phyloP scores from a whole-genome alignment of 345 rosid species.

The Salix dunnii region DNA sequence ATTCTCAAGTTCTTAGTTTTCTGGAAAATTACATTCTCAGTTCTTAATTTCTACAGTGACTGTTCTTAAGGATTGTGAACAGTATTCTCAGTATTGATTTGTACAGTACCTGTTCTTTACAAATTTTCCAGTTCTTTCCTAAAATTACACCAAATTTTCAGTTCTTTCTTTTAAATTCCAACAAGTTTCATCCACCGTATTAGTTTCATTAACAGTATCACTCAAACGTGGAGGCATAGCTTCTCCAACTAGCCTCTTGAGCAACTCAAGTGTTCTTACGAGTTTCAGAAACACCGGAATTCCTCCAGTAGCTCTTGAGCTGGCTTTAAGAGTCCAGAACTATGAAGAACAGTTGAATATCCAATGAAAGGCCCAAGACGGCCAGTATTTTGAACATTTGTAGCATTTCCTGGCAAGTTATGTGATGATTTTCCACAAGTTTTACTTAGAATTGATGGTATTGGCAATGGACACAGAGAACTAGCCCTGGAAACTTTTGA shows the following conservation, averaged over 20 bases:
- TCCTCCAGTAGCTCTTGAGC: constrained; percentile 54
- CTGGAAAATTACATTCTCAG: too few relatives aligned
- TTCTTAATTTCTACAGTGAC: too few relatives aligned
- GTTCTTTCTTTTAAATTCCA: too few relatives aligned
- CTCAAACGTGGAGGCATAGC: constrained; percentile 15
- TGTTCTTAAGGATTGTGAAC: too few relatives aligned
- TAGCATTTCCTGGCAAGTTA: constrained; percentile 24
- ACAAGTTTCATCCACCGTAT: constrained; percentile 10
- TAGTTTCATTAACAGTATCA: constrained; percentile 14
- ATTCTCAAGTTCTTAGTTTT: too few relatives aligned
- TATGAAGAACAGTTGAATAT: constrained; percentile 55
- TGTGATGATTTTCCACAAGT: constrained; percentile 29
- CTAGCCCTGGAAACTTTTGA: constrained; percentile 9
- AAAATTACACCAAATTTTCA: too few relatives aligned
- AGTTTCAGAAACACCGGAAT: constrained; percentile 22
- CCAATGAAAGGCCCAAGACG: constrained; percentile 79
- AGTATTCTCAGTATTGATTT: too few relatives aligned
- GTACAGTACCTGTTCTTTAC: too few relatives aligned
- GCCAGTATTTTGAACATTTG: constrained; percentile 25
- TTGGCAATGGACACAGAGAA: constrained; percentile 19
- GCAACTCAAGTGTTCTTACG: background rate
- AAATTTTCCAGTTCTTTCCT: too few relatives aligned
- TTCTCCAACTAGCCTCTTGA: constrained; percentile 24
- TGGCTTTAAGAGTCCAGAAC: constrained; percentile 54
- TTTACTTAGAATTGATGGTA: constrained; percentile 24